phyloP scores from a whole-genome alignment of 2,329 filamentous ascomycete genomes.

The Phialophora expanda region DNA sequence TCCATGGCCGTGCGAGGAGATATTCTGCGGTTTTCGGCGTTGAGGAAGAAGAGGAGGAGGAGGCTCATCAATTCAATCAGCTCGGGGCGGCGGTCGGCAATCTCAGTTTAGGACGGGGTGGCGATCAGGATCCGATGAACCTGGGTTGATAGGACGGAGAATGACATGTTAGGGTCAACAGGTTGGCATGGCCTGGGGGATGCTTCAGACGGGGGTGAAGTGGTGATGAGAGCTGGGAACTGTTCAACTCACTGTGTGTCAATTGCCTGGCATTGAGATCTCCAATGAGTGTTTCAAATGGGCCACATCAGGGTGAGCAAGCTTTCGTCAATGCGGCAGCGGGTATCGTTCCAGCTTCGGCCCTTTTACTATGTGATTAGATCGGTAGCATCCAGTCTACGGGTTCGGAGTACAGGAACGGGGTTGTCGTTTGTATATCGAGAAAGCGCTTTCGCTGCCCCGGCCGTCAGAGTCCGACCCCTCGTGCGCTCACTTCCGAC shows the following conservation, averaged over 20 bases:
- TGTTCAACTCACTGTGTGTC: neutral
- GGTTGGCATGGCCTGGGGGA: no score
- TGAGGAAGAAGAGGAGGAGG: neutral
- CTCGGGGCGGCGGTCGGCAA: no score
- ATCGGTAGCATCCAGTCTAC: neutral
- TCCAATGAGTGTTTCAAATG: neutral
- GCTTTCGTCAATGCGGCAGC: neutral
- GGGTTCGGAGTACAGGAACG: neutral
- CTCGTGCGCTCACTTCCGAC: neutral
- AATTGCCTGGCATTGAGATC: no score
- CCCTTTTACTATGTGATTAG: neutral
- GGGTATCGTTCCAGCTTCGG: neutral
- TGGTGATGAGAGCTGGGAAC: neutral
- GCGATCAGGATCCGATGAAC: neutral
- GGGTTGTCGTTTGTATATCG: neutral
- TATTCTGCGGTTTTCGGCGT: neutral
- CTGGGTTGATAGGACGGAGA: neutral
- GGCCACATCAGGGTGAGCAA: neutral
- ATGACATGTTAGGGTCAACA: neutral
- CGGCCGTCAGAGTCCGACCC: no score
- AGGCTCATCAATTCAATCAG: neutral
- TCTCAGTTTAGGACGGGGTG: neutral
- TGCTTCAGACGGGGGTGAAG: neutral
- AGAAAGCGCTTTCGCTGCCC: neutral
- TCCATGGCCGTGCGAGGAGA: neutral